A percentile compares a stretch with the other conserved stretches of the same genome.
These are phyloP conservation scores for Botryotinia convoluta DNA, from an alignment of 2,329 filamentous ascomycete genomes.

Conservation along the genomic window DNA sequence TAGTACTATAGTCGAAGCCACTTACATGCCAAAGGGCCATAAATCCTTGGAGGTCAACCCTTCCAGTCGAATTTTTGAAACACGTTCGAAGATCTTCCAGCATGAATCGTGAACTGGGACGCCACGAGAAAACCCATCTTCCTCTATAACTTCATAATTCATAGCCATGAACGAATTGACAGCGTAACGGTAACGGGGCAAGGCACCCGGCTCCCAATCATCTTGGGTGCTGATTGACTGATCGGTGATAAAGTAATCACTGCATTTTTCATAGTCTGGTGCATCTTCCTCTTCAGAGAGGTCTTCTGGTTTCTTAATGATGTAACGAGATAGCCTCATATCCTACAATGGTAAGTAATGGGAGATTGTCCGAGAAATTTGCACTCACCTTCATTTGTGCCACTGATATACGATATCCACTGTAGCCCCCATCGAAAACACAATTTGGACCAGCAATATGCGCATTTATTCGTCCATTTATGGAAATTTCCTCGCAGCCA, in stretches of 20 bases:
- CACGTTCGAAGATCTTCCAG: conserved; percentile 25
- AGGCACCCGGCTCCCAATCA: neutral
- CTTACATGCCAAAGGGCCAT: conserved; percentile 22
- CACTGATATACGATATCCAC: neutral
- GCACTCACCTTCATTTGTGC: neutral
- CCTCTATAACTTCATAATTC: conserved; percentile 1
- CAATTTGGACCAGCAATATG: conserved; percentile 11
- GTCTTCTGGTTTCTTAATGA: conserved; percentile 17
- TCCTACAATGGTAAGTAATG: neutral
- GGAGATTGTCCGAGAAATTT: neutral
- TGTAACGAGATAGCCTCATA: conserved; percentile 18
- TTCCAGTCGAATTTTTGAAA: conserved; percentile 20
- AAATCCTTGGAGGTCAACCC: conserved; percentile 24
- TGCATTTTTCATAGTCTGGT: conserved; percentile 17
- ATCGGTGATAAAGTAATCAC: conserved; percentile 21
- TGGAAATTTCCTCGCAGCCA: neutral
- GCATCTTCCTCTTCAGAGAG: conserved; percentile 10
- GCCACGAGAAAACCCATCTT: neutral
- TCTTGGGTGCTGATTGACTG: conserved; percentile 11
- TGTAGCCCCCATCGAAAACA: neutral
- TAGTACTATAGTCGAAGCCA: neutral
- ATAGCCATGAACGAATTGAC: neutral
- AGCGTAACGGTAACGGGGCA: conserved; percentile 11
- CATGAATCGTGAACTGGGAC: conserved; percentile 24
- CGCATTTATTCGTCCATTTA: neutral